Evolutionary conservation across 2,329 filamentous ascomycete genomes (phyloP).

Genomic region (Dactylonectria macrodidyma): DNA sequence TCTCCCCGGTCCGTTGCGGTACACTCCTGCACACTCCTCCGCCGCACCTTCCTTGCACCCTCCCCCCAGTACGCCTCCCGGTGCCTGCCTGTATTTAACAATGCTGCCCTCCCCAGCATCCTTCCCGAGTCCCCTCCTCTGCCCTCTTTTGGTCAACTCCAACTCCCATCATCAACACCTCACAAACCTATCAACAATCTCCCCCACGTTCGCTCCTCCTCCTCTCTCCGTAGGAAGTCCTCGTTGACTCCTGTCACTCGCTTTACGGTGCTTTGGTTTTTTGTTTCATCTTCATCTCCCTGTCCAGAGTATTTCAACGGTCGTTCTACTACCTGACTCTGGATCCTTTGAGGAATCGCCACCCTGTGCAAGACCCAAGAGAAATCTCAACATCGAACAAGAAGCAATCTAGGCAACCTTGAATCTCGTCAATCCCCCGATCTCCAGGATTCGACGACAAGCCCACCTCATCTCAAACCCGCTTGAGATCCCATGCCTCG

Average conservation of each 20-base stretch:
- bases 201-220: slow-evolving; percentile 65
- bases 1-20: slow-evolving; percentile 25
- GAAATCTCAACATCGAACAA: slow-evolving; percentile 7
- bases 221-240: slow-evolving; percentile 73
- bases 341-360: slow-evolving; percentile 38
- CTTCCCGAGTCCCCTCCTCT: slow-evolving; percentile 44
- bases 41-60: slow-evolving; percentile 29
- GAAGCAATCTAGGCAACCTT: slow-evolving; percentile 35
- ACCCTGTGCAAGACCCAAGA: slow-evolving; percentile 38
- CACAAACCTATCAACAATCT: slow-evolving; percentile 45
- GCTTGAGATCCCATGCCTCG: slow-evolving; percentile 35
- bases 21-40: slow-evolving; percentile 25
- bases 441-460: slow-evolving; percentile 34
- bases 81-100: slow-evolving; percentile 52
- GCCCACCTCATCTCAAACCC: slow-evolving; percentile 30
- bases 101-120: slow-evolving; percentile 46
- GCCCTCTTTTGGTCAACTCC: slow-evolving; percentile 47
- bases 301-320: slow-evolving; percentile 44
- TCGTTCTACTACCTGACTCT: slow-evolving; percentile 31
- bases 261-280: slow-evolving; percentile 69
- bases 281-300: slow-evolving; percentile 61
- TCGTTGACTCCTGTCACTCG: slow-evolving; percentile 83
- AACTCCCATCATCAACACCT: slow-evolving; percentile 45
- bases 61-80: slow-evolving; percentile 38
- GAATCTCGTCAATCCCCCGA: slow-evolving; percentile 23